These are phyloP conservation scores for Talaromyces sp. DNA, from an alignment of 2,329 filamentous ascomycete species.

Conservation along the genomic window DNA sequence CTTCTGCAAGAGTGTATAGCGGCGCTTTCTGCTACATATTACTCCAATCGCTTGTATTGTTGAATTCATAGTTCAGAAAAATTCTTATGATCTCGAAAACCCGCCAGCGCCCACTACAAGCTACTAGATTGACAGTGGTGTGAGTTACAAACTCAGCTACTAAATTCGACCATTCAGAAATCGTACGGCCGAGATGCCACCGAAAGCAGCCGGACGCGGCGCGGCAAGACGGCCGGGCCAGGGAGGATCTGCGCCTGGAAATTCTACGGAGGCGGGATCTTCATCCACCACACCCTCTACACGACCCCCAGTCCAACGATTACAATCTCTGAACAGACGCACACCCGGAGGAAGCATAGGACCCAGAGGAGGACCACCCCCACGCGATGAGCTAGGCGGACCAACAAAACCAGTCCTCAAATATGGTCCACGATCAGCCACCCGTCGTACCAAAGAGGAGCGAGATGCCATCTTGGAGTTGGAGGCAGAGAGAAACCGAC, in stretches of 20 bases:
- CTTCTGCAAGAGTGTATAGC: neutral
- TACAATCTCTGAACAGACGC: slow-evolving; percentile 43
- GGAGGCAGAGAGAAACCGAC: slow-evolving; percentile 40
- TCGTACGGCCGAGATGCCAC: slow-evolving; percentile 29
- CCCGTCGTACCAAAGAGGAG: slow-evolving; percentile 45
- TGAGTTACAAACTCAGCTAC: neutral
- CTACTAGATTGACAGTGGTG: neutral
- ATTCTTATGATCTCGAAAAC: neutral
- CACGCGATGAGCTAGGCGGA: slow-evolving; percentile 28
- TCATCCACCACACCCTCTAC: slow-evolving; percentile 19
- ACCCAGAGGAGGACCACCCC: slow-evolving; percentile 22
- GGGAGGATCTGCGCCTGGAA: slow-evolving; percentile 11
- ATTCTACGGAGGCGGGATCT: slow-evolving; percentile 18
- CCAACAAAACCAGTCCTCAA: slow-evolving; percentile 39
- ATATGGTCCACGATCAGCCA: slow-evolving; percentile 41
- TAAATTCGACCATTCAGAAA: neutral
- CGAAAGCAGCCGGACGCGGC: slow-evolving; percentile 31
- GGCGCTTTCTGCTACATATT: neutral
- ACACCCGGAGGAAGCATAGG: slow-evolving; percentile 37
- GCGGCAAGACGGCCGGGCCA: neutral
- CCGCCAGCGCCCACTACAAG: too few relatives aligned
- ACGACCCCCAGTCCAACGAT: slow-evolving; percentile 39
- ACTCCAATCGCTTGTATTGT: neutral
- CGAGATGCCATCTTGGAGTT: slow-evolving; percentile 42
- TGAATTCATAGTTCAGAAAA: neutral